Base-by-base conservation (phyloP, 106 monocot genomes). In the Dendrobium officinale region DNA sequence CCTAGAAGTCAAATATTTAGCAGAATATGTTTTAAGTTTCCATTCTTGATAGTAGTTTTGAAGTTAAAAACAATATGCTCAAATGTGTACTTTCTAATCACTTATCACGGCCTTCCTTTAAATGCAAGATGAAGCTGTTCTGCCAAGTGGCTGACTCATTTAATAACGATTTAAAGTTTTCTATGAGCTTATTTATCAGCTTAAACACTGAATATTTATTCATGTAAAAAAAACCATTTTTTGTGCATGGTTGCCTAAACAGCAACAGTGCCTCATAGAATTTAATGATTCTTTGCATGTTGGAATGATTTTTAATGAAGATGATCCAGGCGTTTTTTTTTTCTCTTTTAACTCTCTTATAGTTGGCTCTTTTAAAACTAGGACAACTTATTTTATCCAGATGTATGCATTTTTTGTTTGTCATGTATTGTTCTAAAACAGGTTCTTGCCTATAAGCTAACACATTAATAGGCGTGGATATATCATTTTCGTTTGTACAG, bases 71-170 rank as follows among this genome's bases (percentile, higher is more conserved):
- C 20, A 37, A 15, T 37, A 16, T 70, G 31, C 5, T 37, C 33
- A 37, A 31, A 37, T 70, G 37, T 70, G 4, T 66, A 26, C 64
- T 70, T 70, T 70, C 43, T 70, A 13, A 44, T 74, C 6, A 20
- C 41, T 74, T 37, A 15, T 42, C 19, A 44, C 6, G 2, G n/a
- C 6, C 15, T 44, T 6, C 6, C 9, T 19, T 74, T 74, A 4
- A 42, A 74, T 74, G n/a, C 6, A 43, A 42, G 74, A 42, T 74
- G 42, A 74, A 44, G 19, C n/a, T 74, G 43, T 74, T 74, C 74
- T 43, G 15, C 43, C 74, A 74, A 42, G 7, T 7, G 44, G 19
- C 7, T 43, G 43, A 74, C 43, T 44, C 6, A 43, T 74, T 74
- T 74, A 44, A 20, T 42, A 42, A 74, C n/a, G n/a, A 42, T 42